Conservation (phyloP, 2,329 filamentous ascomycete species). For the Pestalotiopsis sp. region DNA sequence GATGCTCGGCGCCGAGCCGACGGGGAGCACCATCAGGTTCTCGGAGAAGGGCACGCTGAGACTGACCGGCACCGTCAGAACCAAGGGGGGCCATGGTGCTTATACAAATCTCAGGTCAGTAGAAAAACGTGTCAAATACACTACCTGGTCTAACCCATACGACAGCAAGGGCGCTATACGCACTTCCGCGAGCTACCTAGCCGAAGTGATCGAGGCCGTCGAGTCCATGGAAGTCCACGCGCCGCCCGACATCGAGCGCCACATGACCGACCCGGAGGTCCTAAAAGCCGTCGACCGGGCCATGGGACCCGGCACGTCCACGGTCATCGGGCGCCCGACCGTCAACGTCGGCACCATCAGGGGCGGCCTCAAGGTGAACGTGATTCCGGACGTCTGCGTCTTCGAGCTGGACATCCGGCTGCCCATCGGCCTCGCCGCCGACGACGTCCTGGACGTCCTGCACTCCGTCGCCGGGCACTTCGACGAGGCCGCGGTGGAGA, state of each 20-base stretch:
- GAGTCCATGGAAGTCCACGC: neutral
- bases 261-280: neutral
- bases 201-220: neutral
- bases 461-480: neutral
- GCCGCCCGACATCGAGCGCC: neutral
- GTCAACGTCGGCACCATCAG: neutral
- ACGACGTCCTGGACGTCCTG: neutral
- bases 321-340: conserved; percentile 1
- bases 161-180: conserved; percentile 1
- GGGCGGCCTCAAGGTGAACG: neutral
- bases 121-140: too few relatives aligned
- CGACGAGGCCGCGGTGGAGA: neutral
- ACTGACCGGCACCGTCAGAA: neutral
- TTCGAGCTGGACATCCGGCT: conserved; percentile 7
- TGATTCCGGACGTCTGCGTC: neutral
- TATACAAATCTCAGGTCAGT: neutral
- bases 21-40: neutral
- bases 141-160: neutral
- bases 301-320: conserved; percentile 1
- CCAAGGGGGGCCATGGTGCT: neutral
- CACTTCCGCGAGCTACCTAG: neutral
- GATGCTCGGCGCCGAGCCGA: conserved; percentile 1
- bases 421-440: neutral
- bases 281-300: neutral
- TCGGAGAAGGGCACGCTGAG: neutral